phyloP scores from a whole-genome alignment of 176 grass and related monocot genomes.

The Lolium multiflorum region DNA sequence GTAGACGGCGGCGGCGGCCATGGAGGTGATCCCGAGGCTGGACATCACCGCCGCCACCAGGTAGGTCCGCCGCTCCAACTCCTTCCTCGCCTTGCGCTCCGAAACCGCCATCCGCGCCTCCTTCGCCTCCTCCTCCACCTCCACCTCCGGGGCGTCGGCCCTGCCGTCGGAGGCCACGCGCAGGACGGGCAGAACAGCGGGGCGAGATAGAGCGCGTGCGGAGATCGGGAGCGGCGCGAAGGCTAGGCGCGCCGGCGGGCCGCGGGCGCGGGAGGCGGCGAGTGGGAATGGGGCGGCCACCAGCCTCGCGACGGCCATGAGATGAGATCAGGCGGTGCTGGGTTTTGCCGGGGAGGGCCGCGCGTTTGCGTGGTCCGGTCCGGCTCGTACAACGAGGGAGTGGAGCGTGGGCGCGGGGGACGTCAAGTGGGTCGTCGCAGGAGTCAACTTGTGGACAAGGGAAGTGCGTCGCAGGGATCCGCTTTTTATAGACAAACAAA shows the following conservation, averaged over 20 bases:
- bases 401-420: background rate
- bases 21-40: conserved; percentile 93
- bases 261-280: background rate
- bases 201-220: background rate
- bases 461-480: background rate
- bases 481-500: conserved; percentile 24
- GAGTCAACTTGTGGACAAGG: background rate
- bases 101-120: background rate
- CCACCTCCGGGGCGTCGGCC: background rate
- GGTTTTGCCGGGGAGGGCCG: background rate
- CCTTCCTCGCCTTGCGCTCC: conserved; percentile 65
- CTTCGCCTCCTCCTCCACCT: conserved; percentile 13
- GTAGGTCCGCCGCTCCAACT: conserved; percentile 84
- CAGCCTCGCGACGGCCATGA: conserved; percentile 56
- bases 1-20: conserved; percentile 85
- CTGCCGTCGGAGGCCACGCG: conserved; percentile 36
- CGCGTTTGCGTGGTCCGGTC: background rate
- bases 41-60: conserved; percentile 93
- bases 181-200: background rate
- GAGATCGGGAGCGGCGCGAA: conserved; percentile 39
- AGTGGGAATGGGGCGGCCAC: conserved; percentile 38
- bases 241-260: background rate
- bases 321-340: background rate
- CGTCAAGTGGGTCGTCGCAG: conserved; percentile 4
- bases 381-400: conserved; percentile 19